These are phyloP conservation scores for Bryum argenteum DNA, from an alignment of 225 moss, liverwort and hornwort species.

Conservation along the genomic window DNA sequence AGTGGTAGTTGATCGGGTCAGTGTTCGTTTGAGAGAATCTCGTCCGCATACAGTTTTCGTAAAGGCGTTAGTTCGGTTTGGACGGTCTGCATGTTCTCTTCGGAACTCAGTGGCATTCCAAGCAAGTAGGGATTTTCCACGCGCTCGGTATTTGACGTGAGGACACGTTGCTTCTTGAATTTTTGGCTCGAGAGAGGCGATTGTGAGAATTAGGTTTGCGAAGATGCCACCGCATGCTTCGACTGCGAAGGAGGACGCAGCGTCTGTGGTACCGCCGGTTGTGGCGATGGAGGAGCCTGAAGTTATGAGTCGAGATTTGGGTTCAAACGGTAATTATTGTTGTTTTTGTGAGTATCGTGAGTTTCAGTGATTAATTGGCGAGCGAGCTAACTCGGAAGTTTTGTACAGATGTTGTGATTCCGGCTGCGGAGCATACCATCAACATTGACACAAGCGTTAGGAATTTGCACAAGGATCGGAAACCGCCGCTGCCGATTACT, in stretches of 20 bases:
- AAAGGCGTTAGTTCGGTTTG: neutral
- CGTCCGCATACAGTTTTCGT: neutral
- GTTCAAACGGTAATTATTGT: conserved; percentile 28
- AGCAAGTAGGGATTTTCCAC: neutral
- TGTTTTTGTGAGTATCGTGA: neutral
- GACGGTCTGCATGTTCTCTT: neutral
- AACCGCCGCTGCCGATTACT: conserved; percentile 69
- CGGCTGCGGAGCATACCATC: conserved; percentile 31
- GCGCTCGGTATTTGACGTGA: too few relatives aligned
- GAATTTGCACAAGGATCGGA: conserved; percentile 35
- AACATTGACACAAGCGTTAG: conserved; percentile 41
- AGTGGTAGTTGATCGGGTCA: neutral
- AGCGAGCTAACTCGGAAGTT: conserved; percentile 1
- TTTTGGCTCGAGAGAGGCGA: neutral
- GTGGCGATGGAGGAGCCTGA: neutral
- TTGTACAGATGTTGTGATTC: neutral
- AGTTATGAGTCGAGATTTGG: conserved; percentile 24
- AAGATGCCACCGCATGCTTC: conserved; percentile 28
- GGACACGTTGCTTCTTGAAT: neutral
- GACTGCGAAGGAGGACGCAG: conserved; percentile 8
- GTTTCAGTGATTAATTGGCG: neutral
- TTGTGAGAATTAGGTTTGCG: neutral
- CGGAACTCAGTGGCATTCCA: neutral
- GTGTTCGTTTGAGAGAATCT: neutral
- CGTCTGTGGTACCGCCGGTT: neutral